phyloP scores from a whole-genome alignment of 257 asterid genomes.

The Nicotiana noctiflora region DNA sequence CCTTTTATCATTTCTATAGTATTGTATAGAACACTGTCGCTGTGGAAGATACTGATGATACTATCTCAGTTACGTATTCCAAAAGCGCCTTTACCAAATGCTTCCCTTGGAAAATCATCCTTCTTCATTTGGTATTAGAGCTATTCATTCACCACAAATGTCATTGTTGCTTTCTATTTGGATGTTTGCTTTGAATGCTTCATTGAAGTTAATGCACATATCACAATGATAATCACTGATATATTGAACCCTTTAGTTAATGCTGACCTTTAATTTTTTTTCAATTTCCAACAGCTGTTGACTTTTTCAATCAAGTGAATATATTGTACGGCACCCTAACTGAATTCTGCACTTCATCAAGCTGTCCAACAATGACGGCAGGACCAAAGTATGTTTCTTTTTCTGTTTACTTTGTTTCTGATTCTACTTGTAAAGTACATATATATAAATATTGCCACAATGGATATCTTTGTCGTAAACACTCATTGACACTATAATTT shows the following conservation, averaged over 20 bases:
- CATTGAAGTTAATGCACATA: neutral
- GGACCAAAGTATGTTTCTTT: constrained; percentile 68
- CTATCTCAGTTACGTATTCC: neutral
- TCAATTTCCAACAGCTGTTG: constrained; percentile 53
- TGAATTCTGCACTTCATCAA: constrained; percentile 78
- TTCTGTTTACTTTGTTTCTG: neutral
- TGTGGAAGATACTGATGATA: neutral
- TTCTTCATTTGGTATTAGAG: neutral
- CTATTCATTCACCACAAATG: neutral
- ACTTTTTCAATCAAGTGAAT: constrained; percentile 88
- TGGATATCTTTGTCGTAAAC: neutral
- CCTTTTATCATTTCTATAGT: too few species aligned
- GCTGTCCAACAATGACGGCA: constrained; percentile 87
- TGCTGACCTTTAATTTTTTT: constrained; percentile 10
- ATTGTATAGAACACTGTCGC: too few species aligned
- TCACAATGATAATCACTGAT: neutral
- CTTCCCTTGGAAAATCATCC: neutral
- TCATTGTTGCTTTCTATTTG: neutral
- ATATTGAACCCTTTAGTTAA: constrained; percentile 10
- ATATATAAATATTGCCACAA: too few species aligned
- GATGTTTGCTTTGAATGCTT: neutral
- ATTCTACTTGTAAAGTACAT: neutral
- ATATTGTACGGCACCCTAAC: constrained; percentile 84
- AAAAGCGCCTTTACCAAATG: neutral
- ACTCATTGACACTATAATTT: neutral